Percentiles rank a stretch among this genome's conserved stretches.
phyloP scores from a whole-genome alignment of 1,139 yeast species.

The Blastobotrys illinoisensis region DNA sequence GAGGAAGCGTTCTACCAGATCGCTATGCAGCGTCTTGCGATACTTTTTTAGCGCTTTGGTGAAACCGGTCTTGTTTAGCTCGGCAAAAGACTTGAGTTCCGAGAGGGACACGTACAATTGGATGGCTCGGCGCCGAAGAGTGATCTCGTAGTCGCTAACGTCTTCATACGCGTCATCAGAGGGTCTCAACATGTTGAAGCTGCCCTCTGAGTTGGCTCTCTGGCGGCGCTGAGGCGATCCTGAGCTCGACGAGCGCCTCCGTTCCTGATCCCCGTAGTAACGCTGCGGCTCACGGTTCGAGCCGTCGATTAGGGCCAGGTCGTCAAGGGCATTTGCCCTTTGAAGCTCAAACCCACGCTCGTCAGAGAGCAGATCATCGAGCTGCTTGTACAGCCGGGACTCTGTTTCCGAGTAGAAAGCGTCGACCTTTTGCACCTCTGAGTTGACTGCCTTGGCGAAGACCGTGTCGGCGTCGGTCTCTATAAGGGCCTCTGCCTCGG shows the following conservation, averaged over 20 bases:
- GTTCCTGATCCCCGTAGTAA: background rate
- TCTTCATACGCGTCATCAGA: conserved; percentile 3
- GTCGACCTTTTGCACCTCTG: conserved; percentile 52
- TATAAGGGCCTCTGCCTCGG: conserved; percentile 35
- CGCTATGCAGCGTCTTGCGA: conserved; percentile 70
- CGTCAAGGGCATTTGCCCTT: conserved; percentile 1
- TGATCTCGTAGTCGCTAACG: conserved; percentile 37
- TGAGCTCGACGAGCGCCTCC: background rate
- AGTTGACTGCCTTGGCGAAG: conserved; percentile 48
- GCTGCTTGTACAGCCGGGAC: conserved; percentile 42
- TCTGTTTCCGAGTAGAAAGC: conserved; percentile 50
- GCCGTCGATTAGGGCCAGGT: background rate
- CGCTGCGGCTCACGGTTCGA: background rate
- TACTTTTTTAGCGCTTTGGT: conserved; percentile 84
- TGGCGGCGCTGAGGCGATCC: background rate
- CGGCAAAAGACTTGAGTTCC: conserved; percentile 78
- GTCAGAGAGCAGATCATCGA: conserved; percentile 43
- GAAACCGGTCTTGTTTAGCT: conserved; percentile 82
- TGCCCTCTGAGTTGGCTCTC: conserved; percentile 9
- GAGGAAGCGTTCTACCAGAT: conserved; percentile 40
- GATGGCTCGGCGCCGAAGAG: conserved; percentile 62
- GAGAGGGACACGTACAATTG: conserved; percentile 67
- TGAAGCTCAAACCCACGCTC: conserved; percentile 22
- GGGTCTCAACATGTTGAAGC: conserved; percentile 1
- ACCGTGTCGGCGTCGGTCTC: conserved; percentile 44